phyloP scores from a whole-genome alignment of 371 early-diverging fungal genomes.

The Mortierella sp. region DNA sequence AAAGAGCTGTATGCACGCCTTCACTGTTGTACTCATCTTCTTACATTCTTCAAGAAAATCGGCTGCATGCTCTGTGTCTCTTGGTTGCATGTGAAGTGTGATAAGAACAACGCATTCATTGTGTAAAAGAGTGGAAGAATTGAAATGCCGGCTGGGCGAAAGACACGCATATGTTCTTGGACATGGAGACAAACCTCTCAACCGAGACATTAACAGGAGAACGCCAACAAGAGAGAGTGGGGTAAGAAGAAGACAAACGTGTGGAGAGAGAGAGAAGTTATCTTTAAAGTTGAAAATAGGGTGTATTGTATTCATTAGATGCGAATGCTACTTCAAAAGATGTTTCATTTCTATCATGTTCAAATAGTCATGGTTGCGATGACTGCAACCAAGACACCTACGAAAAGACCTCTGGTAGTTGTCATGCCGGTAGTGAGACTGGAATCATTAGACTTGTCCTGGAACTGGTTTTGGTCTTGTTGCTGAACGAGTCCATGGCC shows the following conservation, averaged over 20 bases:
- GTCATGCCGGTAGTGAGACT: background rate
- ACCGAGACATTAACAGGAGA: background rate
- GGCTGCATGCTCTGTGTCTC: too few species aligned
- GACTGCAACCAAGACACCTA: background rate
- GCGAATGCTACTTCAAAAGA: background rate
- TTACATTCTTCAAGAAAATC: too few species aligned
- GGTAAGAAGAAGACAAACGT: background rate
- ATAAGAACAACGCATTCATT: background rate
- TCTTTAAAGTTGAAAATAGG: background rate
- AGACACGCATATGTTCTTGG: background rate
- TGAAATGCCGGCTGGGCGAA: background rate
- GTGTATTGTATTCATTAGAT: background rate
- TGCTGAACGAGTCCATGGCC: background rate
- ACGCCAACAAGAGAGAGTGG: background rate
- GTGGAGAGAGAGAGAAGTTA: background rate
- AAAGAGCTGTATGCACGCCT: too few species aligned
- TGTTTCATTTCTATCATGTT: background rate
- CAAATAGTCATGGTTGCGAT: background rate
- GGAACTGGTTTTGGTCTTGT: background rate
- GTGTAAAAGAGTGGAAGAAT: background rate
- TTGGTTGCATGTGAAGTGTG: background rate
- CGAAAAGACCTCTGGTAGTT: background rate
- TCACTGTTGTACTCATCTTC: too few species aligned
- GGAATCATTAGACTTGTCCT: slow-evolving; percentile 12
- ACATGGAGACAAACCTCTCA: background rate